Percentiles rank a stretch among this genome's conserved stretches.
Evolutionary conservation across 2,329 filamentous ascomycete genomes (phyloP).

Genomic region (Trichoderma endophyticum): DNA sequence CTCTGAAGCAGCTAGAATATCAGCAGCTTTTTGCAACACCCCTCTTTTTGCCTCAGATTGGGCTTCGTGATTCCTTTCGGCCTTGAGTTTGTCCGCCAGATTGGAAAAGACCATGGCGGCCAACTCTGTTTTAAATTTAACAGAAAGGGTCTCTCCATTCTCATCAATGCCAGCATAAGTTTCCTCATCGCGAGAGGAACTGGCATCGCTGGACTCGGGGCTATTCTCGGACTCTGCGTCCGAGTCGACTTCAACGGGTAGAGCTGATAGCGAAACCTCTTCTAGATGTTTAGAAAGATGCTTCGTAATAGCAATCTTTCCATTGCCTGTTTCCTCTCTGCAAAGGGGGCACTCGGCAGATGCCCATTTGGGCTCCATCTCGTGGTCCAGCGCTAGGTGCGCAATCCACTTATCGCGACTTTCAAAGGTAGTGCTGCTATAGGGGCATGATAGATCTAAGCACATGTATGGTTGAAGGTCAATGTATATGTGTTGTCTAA

Average conservation of each 20-base stretch:
- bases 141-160: neutral
- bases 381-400: neutral
- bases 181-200: neutral
- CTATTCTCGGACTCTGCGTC: neutral
- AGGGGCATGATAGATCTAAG: neutral
- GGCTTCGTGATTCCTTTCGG: conserved; percentile 33
- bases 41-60: conserved; percentile 35
- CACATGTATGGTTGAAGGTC: neutral
- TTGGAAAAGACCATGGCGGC: neutral
- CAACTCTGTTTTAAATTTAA: neutral
- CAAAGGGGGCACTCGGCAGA: neutral
- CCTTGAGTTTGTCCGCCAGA: conserved; percentile 35
- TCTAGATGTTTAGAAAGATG: neutral
- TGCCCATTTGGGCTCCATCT: neutral
- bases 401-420: neutral
- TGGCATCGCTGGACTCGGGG: neutral
- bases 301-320: neutral
- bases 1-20: conserved; percentile 45
- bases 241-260: neutral
- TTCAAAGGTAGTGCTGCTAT: neutral
- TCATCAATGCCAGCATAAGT: no score
- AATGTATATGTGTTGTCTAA: neutral
- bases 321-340: neutral
- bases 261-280: neutral
- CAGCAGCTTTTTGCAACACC: conserved; percentile 33